Conservation (phyloP, 1,284 basidiomycete genomes). For the Ceratobasidium sp. region DNA sequence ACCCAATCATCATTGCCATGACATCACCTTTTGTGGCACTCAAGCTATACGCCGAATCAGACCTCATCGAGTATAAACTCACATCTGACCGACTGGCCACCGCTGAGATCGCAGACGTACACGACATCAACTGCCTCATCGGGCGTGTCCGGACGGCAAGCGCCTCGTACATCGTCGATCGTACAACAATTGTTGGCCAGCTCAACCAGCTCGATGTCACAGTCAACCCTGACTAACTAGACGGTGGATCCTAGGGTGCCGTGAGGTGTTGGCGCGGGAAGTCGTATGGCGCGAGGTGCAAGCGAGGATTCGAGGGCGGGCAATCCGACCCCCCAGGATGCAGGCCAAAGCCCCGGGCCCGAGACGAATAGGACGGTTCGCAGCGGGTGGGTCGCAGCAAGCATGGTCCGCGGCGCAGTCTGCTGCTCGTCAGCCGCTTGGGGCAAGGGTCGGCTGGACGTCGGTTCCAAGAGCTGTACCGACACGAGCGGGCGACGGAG, state of each 20-base stretch:
- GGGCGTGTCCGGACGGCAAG: not conserved
- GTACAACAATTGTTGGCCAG: conserved; percentile 47
- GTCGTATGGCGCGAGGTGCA: not conserved
- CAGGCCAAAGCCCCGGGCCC: not conserved
- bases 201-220: conserved; percentile 18
- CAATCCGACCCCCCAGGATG: not conserved
- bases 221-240: not conserved
- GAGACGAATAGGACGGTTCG: conserved; percentile 28
- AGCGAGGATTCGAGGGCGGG: not conserved
- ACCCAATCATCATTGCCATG: not conserved
- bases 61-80: conserved; percentile 17
- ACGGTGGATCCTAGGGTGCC: too few species aligned
- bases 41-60: not conserved
- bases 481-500: conserved; percentile 24
- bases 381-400: conserved; percentile 36
- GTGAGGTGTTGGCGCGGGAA: conserved; percentile 25
- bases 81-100: not conserved
- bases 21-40: conserved; percentile 3
- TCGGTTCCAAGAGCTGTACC: conserved; percentile 38
- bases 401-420: conserved; percentile 40
- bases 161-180: conserved; percentile 53
- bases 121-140: conserved; percentile 22
- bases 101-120: not conserved
- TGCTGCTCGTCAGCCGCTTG: not conserved
- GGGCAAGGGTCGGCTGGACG: conserved; percentile 32